phyloP scores from a whole-genome alignment of 345 rosid species.

The Murraya paniculata region DNA sequence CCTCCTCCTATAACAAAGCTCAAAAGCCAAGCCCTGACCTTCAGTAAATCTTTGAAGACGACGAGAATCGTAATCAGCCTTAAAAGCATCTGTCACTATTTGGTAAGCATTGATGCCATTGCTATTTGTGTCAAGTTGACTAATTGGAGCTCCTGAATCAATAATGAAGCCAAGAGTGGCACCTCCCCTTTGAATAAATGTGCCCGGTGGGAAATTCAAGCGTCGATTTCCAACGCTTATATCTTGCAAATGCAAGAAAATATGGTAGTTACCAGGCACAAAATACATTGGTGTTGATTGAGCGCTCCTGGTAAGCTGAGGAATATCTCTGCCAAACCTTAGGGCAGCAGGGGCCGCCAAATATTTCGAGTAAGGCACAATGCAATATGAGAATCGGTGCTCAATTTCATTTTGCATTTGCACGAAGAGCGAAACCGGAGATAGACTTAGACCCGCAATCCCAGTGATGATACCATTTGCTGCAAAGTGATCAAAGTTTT shows the following conservation, averaged over 20 bases:
- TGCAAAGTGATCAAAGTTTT: not conserved
- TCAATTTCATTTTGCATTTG: not conserved
- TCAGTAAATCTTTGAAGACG: not conserved
- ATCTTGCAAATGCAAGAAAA: not conserved
- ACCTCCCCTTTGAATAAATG: not conserved
- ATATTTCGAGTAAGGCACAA: not conserved
- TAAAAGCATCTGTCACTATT: not conserved
- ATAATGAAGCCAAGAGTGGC: not conserved
- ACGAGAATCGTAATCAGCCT: not conserved
- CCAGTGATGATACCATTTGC: not conserved
- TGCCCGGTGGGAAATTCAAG: not conserved
- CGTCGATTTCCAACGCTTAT: not conserved
- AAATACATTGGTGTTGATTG: not conserved
- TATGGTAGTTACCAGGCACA: not conserved
- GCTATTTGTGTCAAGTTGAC: not conserved
- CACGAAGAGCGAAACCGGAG: not conserved
- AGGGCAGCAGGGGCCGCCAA: not conserved
- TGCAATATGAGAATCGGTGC: not conserved
- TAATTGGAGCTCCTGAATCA: not conserved
- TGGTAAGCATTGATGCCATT: not conserved
- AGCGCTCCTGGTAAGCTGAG: not conserved
- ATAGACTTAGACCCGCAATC: not conserved
- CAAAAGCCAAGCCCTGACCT: not conserved
- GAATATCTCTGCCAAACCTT: not conserved
- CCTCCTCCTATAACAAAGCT: not conserved